Conservation (phyloP, 352 stramenopile species). For the Thraustochytrium sp. region DNA sequence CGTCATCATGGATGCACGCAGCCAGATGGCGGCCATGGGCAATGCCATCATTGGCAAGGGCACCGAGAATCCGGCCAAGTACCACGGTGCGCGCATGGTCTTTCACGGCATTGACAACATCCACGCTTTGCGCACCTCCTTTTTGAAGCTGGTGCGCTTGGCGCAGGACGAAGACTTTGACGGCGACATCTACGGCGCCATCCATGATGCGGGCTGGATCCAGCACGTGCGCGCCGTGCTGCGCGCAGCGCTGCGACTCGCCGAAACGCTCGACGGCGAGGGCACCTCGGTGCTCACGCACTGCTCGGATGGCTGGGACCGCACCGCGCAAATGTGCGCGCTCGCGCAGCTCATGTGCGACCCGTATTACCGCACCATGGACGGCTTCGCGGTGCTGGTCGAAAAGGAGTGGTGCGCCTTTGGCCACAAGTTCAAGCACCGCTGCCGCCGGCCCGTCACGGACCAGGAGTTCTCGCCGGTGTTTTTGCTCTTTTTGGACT, state of each 20-base stretch:
- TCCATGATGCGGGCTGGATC: constrained; percentile 51
- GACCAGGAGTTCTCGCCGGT: constrained; percentile 93
- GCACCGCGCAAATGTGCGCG: constrained; percentile 76
- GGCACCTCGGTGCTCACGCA: constrained; percentile 71
- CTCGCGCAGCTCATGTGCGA: constrained; percentile 79
- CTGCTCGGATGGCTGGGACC: constrained; percentile 84
- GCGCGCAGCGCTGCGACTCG: constrained; percentile 67
- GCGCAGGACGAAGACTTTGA: constrained; percentile 51
- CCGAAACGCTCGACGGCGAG: constrained; percentile 69
- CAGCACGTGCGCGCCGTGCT: constrained; percentile 68
- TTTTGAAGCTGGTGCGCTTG: constrained; percentile 65
- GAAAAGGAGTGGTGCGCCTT: constrained; percentile 99
- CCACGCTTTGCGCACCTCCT: constrained; percentile 70
- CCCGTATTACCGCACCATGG: constrained; percentile 86
- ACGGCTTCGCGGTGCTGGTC: constrained; percentile 90
- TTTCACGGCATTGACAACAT: constrained; percentile 88
- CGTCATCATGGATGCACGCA: constrained; percentile 74
- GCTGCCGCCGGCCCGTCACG: constrained; percentile 46
- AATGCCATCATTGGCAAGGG: constrained; percentile 78
- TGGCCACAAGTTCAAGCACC: constrained; percentile 93
- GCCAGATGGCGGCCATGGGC: constrained; percentile 75
- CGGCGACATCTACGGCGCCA: constrained; percentile 33
- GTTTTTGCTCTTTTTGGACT: constrained; percentile 98
- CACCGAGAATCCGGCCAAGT: constrained; percentile 70
- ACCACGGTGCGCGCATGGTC: constrained; percentile 64